phyloP scores from a whole-genome alignment of 805 yeast species.

The Huiozyma naganishii region DNA sequence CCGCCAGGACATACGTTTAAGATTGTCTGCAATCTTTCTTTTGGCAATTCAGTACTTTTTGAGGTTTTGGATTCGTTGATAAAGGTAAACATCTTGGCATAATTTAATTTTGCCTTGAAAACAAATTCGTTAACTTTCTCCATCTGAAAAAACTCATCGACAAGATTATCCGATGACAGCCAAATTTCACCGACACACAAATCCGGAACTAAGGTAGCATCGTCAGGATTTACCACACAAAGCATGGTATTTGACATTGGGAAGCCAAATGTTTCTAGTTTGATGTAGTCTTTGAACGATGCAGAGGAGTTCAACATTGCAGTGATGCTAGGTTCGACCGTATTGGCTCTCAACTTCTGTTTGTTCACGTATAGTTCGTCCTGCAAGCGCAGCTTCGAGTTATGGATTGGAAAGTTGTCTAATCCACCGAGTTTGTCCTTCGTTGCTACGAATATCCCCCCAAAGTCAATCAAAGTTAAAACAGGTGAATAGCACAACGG shows the following conservation, averaged over 20 bases:
- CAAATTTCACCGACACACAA: conserved; percentile 91
- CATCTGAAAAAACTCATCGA: conserved; percentile 38
- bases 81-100: conserved; percentile 19
- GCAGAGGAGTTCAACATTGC: conserved; percentile 25
- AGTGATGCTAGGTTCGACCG: conserved; percentile 22
- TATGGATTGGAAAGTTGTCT: conserved; percentile 25
- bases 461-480: conserved; percentile 82
- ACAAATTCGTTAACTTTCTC: conserved; percentile 28
- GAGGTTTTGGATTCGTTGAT: conserved; percentile 2
- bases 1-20: conserved; percentile 20
- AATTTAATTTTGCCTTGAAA: conserved; percentile 26
- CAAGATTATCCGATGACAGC: conserved; percentile 88
- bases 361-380: conserved; percentile 28
- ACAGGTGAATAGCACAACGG: conserved; percentile 77
- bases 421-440: conserved; percentile 64
- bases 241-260: conserved; percentile 91
- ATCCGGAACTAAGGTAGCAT: conserved; percentile 57
- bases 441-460: conserved; percentile 89
- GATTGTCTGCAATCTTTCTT: conserved; percentile 20
- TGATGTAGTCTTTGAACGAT: conserved; percentile 37
- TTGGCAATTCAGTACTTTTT: conserved; percentile 1
- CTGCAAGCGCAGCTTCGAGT: conserved; percentile 18
- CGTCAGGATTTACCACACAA: conserved; percentile 92
- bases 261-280: conserved; percentile 87
- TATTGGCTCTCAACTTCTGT: conserved; percentile 27